Percentiles rank a stretch among this genome's conserved stretches.
These are phyloP conservation scores for Ambrosia hybrid DNA, from an alignment of 140 eudicot genomes.

Conservation along the genomic window DNA sequence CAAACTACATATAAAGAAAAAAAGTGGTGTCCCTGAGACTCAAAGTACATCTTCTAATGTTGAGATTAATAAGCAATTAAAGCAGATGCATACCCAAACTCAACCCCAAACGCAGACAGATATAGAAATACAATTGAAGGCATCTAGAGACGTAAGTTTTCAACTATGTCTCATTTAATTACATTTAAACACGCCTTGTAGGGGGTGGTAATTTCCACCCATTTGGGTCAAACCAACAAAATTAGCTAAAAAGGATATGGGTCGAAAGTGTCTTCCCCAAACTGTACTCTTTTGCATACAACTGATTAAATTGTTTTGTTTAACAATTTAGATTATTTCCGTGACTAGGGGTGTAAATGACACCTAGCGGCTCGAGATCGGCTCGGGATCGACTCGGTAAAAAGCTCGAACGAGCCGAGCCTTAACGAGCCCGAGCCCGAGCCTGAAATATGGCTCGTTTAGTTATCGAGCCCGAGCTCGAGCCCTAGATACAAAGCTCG, in stretches of 20 bases:
- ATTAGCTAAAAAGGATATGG: neutral
- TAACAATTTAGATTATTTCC: no score
- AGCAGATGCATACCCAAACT: constrained; percentile 27
- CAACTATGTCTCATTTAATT: constrained; percentile 47
- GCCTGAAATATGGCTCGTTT: no score
- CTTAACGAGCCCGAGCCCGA: no score
- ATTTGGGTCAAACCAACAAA: neutral
- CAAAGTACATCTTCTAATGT: constrained; percentile 40
- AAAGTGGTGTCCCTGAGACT: constrained; percentile 36
- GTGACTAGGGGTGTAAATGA: no score
- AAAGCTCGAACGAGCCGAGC: no score
- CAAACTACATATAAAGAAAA: constrained; percentile 62
- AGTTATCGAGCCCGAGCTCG: no score
- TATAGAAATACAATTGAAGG: constrained; percentile 76
- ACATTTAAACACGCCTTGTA: neutral
- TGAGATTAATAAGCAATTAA: constrained; percentile 33
- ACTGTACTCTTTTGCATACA: neutral
- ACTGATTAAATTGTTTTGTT: no score
- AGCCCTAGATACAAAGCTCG: no score
- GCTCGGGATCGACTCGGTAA: no score
- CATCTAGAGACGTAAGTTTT: constrained; percentile 99
- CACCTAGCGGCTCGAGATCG: no score
- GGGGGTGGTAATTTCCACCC: constrained; percentile 7
- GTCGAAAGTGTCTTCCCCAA: neutral
- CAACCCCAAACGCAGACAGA: constrained; percentile 54